Evolutionary conservation across 768 basidiomycete genomes (phyloP), one percentile per base, ranked within the genome.

Genomic region (Mycena capillaripes): DNA sequence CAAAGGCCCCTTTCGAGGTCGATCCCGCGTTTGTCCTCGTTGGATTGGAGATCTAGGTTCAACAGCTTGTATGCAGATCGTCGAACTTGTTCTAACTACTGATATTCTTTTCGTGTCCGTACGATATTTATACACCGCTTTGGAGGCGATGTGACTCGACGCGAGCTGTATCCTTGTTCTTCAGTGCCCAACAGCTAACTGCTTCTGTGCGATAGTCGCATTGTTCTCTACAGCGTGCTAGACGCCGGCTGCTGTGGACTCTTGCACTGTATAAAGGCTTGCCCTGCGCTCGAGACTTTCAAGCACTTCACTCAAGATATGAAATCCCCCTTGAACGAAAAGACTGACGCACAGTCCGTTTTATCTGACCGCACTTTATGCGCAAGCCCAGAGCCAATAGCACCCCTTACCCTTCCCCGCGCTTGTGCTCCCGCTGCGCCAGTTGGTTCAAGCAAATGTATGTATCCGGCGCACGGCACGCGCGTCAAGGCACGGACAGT

Each of bases 21-120:
- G 89, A 95, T 78, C 87, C 92, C 32, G 89, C 91, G 21, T 95
- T 91, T 79, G 89, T 97, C 40, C 90, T 97, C 55, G 93, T 97
- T 65, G 96, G 96, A 46, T 84, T 97, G 81, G 95, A 96, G 77
- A 90, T 97, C 70, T 95, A 84, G 53, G 53, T 63, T 42, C 48
- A 57, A 64, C 40, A 70, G 60, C 67, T 38, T 63, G 62, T 63
- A 30, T 38, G 32, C 29, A 36, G 55, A 58, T 40, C 68, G 16
- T 60, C 53, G 34, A 70, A 63, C 61, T 10, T 70, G 44, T 38
- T 55, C 40, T 58, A 42, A 58, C 52, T 59, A 65, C 66, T 71
- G 63, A 66, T 58, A 29, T 50, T 64, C 60, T 59, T 57, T 25
- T 55, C 56, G 21, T 71, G 62, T 57, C 46, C 29, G 60, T 70